Evolutionary conservation across 2,329 filamentous ascomycete species (phyloP), one percentile per base, ranked within the genome.

Genomic region (Monosporascus sp.): DNA sequence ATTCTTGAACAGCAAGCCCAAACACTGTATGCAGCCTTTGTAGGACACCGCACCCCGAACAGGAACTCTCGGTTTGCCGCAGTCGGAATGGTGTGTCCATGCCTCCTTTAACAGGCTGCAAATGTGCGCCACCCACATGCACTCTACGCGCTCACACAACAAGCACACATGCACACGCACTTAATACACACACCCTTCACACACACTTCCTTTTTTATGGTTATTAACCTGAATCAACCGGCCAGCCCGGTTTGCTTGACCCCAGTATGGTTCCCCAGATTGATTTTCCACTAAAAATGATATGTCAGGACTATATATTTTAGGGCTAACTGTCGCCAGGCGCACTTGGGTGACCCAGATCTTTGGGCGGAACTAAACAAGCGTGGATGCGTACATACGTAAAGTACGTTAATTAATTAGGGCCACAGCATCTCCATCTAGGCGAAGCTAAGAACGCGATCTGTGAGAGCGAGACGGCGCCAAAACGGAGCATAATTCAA

Each of bases 271-370:
- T 68, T 68, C 66, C 66, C 66, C 66, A 64, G 66, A 68, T 64
- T 62, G 65, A 68, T 68, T 67, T 64, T 59, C 66, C 66, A 62
- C 66, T 67, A 68, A 66, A 26, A 54, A 60, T 59, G 64, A 67
- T 67, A 64, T 68, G 64, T 65, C 64, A 66, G 61, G 64, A 65
- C 60, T 57, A 14, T 31, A 14, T 19, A 17, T 31, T 46, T 61
- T 63, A 65, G 62, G 63, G 65, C 65, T 61, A 55, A 55, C 52
- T 51, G 47, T 24, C 46, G 50, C 48, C 37, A 50, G 56, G 52
- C 60, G 63, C 63, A 65, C 61, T 64, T 57, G 59, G 56, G 57
- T 51, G 64, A 66, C 65, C 64, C 66, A 62, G 64, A 58, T 51
- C 58, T 64, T 60, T 67, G 66, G 59, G 64, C 59, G 59, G 59